Evolutionary conservation across 164 flowering plant genomes (phyloP).

Genomic region (Stephania japonica): DNA sequence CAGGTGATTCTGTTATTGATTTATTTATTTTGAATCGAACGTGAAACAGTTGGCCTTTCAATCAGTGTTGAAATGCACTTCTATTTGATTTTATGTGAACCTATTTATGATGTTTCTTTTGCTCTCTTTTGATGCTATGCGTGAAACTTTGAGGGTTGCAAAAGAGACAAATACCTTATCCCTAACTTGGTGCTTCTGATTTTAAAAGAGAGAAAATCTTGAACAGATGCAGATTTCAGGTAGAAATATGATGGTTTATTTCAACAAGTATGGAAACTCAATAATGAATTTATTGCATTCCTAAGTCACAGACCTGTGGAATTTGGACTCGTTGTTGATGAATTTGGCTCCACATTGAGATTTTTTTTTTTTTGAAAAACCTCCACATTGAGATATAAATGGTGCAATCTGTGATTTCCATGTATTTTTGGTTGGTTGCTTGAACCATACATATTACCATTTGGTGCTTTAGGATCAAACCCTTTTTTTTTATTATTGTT

Average conservation of each 20-base stretch:
- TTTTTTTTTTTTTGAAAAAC: no score
- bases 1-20: slow-evolving; percentile 44
- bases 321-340: background rate
- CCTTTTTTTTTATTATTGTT: background rate
- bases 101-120: background rate
- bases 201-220: background rate
- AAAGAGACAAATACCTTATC: background rate
- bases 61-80: background rate
- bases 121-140: slow-evolving; percentile 2
- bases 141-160: background rate
- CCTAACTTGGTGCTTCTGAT: background rate
- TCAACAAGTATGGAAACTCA: background rate
- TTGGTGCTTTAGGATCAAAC: background rate
- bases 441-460: background rate
- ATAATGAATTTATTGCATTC: background rate
- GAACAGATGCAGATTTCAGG: background rate
- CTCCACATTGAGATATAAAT: background rate
- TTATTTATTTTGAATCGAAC: background rate
- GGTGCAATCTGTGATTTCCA: background rate
- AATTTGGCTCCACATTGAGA: background rate
- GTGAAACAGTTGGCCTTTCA: background rate
- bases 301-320: background rate
- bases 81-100: background rate
- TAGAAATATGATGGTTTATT: background rate
- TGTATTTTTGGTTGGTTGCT: background rate